phyloP scores from a whole-genome alignment of 768 basidiomycete species.

The Auricularia sp. region DNA sequence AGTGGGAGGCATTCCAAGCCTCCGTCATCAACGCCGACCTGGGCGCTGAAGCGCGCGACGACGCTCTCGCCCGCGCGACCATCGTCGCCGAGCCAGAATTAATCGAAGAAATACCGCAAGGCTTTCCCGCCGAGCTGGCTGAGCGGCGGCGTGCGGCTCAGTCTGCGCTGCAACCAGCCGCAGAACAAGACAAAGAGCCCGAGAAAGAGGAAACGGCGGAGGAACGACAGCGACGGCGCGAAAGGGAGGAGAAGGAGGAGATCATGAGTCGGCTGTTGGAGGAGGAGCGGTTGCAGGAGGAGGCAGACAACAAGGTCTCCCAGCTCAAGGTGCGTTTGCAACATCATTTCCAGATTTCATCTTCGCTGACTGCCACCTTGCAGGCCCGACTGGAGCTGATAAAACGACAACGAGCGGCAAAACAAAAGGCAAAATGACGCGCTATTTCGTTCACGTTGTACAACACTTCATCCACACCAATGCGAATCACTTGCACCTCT shows the following conservation, averaged over 20 bases:
- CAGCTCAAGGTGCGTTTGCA: conserved; percentile 39
- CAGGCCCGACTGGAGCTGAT: not conserved
- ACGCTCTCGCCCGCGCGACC: conserved; percentile 61
- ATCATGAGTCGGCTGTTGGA: conserved; percentile 81
- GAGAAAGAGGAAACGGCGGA: conserved; percentile 15
- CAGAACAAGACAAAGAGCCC: conserved; percentile 17
- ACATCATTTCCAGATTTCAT: not conserved
- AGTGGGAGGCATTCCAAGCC: conserved; percentile 66
- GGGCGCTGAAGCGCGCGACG: conserved; percentile 20
- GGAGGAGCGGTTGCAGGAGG: conserved; percentile 80
- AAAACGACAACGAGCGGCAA: conserved; percentile 2
- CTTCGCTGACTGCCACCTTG: not conserved
- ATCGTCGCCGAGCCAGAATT: conserved; percentile 59
- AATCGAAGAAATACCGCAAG: conserved; percentile 33
- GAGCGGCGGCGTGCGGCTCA: not conserved
- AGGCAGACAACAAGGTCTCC: conserved; percentile 68
- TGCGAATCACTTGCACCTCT: too few relatives aligned
- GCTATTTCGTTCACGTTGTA: too few relatives aligned
- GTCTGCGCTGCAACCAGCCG: conserved; percentile 7
- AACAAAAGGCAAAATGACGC: not conserved
- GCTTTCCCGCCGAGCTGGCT: conserved; percentile 31
- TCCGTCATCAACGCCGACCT: conserved; percentile 38
- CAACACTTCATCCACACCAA: too few relatives aligned
- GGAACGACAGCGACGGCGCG: conserved; percentile 18
- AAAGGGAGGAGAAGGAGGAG: conserved; percentile 46